Conservation (phyloP, 148 eudicot species). For the Arctostaphylos glauca region DNA sequence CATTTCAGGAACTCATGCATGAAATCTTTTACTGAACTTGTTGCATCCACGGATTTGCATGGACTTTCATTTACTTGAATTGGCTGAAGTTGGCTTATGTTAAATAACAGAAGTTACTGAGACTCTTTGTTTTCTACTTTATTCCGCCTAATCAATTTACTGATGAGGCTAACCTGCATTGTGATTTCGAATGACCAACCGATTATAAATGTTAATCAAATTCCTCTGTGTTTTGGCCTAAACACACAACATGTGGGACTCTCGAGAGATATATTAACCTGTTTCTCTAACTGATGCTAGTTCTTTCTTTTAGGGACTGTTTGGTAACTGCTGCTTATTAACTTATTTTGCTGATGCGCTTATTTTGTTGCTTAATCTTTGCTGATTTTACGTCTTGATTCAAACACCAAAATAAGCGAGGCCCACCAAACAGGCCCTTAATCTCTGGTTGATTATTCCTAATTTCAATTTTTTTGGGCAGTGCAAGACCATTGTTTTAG, state of each 20-base stretch:
- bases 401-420: no score
- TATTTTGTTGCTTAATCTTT: no score
- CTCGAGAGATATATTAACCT: no score
- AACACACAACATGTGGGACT: no score
- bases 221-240: no score
- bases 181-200: background rate
- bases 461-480: constrained; percentile 27
- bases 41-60: constrained; percentile 2
- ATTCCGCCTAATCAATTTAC: background rate
- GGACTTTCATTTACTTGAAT: background rate
- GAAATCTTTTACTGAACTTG: background rate
- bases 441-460: background rate
- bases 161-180: background rate
- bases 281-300: no score
- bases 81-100: background rate
- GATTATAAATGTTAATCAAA: background rate
- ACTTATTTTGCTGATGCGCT: no score
- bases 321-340: no score
- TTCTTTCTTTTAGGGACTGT: no score
- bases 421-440: no score
- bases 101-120: background rate
- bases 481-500: constrained; percentile 81
- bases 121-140: background rate
- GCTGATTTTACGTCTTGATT: no score
- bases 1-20: constrained; percentile 3